Base-by-base conservation (phyloP, 345 rosid species). In the Eucalyptus pauciflora region DNA sequence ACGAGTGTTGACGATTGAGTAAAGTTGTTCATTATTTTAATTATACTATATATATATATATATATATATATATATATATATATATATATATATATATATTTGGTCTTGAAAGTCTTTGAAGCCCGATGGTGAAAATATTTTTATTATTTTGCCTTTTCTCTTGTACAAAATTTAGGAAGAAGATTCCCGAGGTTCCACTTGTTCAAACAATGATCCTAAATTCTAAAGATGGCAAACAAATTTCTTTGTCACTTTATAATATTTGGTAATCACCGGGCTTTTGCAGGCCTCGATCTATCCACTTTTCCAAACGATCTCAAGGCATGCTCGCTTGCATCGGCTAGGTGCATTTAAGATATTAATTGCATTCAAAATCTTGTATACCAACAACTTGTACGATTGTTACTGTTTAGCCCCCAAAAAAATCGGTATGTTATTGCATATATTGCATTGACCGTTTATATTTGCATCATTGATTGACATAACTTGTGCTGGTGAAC, bases 61-160 rank as follows among this genome's bases (percentile, higher is more conserved):
- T 67, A 52, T 18, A 52, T 52, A 18, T 10, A 69, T 18, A 52
- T 18, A 52, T 52, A 18, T 10, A 69, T 18, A 52, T 18, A 52
- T 52, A 18, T 10, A 69, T 18, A 52, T 18, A 52, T 52, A 18
- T 10, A 69, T 52, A 18, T 10, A 69, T 8, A 67, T 67, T 31
- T 64, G 13, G 14, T 76, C 48, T 76, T 1, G 14, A 37, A 76
- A 37, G 48, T 20, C 41, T 48, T 17, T 10, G 22, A 18, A 10
- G 22, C 5, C 3, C 2, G 22, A 85, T 20, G 22, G 54, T 25
- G 54, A 45, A 48, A 48, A 1, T 1, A 0, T 33, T 14, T 27
- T 85, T 46, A 1, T 27, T 14, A 33, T 27, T 27, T 85, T 49
- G 18, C 86, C 41, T 31, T 48, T 49, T 85, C 13, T 27, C 41